These are phyloP conservation scores for Pleurostoma richardsiae DNA, from an alignment of 2,329 filamentous ascomycete species.

Conservation along the genomic window DNA sequence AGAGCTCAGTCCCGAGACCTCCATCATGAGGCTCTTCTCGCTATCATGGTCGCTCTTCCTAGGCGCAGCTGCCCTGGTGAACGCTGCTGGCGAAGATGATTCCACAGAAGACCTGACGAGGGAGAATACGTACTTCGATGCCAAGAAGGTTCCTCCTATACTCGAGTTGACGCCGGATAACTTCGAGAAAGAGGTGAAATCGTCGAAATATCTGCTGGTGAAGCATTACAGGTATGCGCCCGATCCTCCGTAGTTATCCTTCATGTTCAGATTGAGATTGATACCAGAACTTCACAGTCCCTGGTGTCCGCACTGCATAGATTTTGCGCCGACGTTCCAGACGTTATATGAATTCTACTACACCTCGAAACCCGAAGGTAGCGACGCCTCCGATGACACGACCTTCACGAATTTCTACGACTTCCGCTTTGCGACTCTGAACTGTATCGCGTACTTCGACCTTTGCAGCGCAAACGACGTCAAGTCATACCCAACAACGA, in stretches of 20 bases:
- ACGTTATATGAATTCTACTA: conserved; percentile 93
- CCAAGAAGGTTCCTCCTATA: conserved; percentile 60
- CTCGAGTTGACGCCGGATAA: conserved; percentile 53
- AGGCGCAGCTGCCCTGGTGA: conserved; percentile 34
- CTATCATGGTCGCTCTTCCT: conserved; percentile 36
- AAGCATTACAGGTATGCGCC: conserved; percentile 62
- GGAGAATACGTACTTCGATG: conserved; percentile 59
- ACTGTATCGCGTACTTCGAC: conserved; percentile 81
- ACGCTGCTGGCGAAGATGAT: conserved; percentile 17
- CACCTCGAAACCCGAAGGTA: conserved; percentile 64
- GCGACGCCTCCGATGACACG: conserved; percentile 30
- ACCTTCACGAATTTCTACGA: conserved; percentile 79
- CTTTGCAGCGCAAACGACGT: conserved; percentile 67
- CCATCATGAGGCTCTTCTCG: conserved; percentile 38
- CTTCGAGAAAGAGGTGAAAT: conserved; percentile 51
- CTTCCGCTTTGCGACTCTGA: conserved; percentile 80
- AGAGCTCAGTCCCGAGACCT: background rate
- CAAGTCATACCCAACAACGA: conserved; percentile 67
- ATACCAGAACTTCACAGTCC: conserved; percentile 37
- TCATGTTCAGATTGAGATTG: conserved; percentile 2
- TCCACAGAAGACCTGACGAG: conserved; percentile 22
- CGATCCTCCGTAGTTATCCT: background rate
- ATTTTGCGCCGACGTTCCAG: conserved; percentile 80
- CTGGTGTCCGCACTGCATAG: conserved; percentile 67
- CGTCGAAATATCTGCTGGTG: conserved; percentile 47